Base-by-base conservation (phyloP, 2,329 filamentous ascomycete species). In the Grosmannia serpens region DNA sequence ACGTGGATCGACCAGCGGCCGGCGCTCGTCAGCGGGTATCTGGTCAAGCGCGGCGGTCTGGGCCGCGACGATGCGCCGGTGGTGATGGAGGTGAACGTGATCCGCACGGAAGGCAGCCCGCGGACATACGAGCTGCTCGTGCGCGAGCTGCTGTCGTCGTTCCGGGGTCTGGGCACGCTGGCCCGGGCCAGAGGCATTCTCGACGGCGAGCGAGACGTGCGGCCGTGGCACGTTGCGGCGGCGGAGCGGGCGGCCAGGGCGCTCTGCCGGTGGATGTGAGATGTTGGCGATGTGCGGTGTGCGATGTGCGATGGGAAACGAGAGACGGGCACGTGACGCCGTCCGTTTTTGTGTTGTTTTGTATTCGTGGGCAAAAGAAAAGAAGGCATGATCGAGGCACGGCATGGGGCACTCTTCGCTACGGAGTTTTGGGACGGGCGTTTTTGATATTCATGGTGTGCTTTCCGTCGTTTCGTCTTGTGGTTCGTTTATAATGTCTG, bases 171-270 rank as follows among this genome's bases (percentile, higher is more conserved):
- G 62, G 85, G 84, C 0, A 82, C 87, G 22, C 68, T 94, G 64
- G 87, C 87, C 1, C 78, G 83, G 62, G 80, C 84, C 26, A 81
- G 86, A 61, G 87, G 83, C 0, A 74, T 85, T 65, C 74, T 84
- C 66, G 78, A 83, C 65, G 70, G 77, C 61, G 75, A 83, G 57
- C 77, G 73, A 54, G 83, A 85, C 66, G 77, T 84, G n/a, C 74
- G 87, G 65, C 89, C 89, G 22, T 89, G 88, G 86, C 89, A 92
- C 75, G 74, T 92, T 60, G 85, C 83, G 15, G 85, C 82, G 22
- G 87, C 84, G 2, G 80, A 87, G 70, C 86, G 86, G 71, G 86
- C 81, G 2, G 83, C 84, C 4, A 76, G 81, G 67, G 85, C 80
- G 24, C 70, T 92, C 67, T 83, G 84, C 69, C 74, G 82, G 66